Evolutionary conservation across 192 early-diverging fungal species (phyloP), one percentile per base, ranked within the genome.

Genomic region (Coemansia sp.): DNA sequence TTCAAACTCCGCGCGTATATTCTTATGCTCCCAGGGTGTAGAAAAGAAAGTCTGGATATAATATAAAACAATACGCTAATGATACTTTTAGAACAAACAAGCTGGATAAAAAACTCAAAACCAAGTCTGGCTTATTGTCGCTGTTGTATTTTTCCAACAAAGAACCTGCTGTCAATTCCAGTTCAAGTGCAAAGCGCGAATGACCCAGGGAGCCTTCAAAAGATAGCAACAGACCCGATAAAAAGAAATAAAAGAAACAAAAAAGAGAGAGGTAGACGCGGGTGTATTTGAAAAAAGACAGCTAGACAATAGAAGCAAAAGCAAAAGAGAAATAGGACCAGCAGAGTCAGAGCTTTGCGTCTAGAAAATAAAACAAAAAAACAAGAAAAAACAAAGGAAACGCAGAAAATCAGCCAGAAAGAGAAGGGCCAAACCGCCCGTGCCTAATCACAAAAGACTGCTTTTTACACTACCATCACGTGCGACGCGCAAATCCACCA

Each of bases 1-100:
- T 65, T 65, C 57, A 55, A 65, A 58, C 63, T 58, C 63, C 57
- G 56, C 64, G 49, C 25, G 30, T 23, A 10, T 50, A 50, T 24
- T 2, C 11, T 2, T 50, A 50, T 24, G 20, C 5, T 5, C 49
- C 22, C 6, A 50, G 6, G 24, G 6, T 50, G 6, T 11, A 18
- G 4, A 48, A 48, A 19, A 48, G 13, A 50, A 25, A 23, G 49
- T 50, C 1, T 50, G 19, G 49, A 25, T 24, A 24, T 22, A 24
- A 24, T 50, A 25, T 22, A 50, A 50, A 50, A 25, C 22, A 42
- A 42, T 42, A 42, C 13, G 39, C 1, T 16, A 42, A 42, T 42
- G 11, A 42, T 10, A 42, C 39, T 16, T 42, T 16, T 8, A 42
- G 13, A 42, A 42, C 39, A 42, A 42, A 42, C 39, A 42, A 42